Evolutionary conservation across 2,329 filamentous ascomycete genomes (phyloP), one percentile per base, ranked within the genome.

Genomic region (Colletotrichum trifolii): DNA sequence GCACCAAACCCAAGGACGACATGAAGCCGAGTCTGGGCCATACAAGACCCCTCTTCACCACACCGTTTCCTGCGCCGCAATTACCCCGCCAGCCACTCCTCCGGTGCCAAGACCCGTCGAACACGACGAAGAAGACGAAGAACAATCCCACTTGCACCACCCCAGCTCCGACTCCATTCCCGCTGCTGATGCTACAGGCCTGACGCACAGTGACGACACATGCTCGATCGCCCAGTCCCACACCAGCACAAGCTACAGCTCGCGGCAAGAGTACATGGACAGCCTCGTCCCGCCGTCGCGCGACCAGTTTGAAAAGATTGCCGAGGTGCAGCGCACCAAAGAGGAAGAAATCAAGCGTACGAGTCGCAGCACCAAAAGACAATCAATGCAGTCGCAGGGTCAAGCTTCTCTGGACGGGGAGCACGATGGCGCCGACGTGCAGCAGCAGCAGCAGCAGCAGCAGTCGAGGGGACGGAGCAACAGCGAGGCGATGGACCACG

Each of bases 231-330:
- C 52, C 12, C 59, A 65, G 52, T 58, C 52, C 46, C 57, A 60
- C 9, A 60, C 42, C 6, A 67, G 54, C 50, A 67, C 34, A 45
- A 54, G 42, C 5, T 54, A 57, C 58, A 58, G 55, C 17, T 73
- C 71, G 42, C 74, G 72, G 53, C 78, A 80, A 68, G 74, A 79
- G 64, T 87, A 87, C 71, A 77, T 87, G 74, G 82, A 84, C 61
- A 82, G 82, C 9, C 74, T 86, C 10, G 75, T 81, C 17, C 77
- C 80, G 47, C 84, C 84, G 2, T 82, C 83, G 1, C 69, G 68
- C 35, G 75, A 81, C 36, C 78, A 83, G 61, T 82, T 87, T 39
- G 74, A 80, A 66, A 78, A 78, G 64, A 85, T 89, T 52, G 76
- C 79, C 39, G 74, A 75, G 17, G 74, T 85, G 8, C 86, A 89